Conservation (phyloP, 129 eudicot genomes). For the Erigeron canadensis region DNA sequence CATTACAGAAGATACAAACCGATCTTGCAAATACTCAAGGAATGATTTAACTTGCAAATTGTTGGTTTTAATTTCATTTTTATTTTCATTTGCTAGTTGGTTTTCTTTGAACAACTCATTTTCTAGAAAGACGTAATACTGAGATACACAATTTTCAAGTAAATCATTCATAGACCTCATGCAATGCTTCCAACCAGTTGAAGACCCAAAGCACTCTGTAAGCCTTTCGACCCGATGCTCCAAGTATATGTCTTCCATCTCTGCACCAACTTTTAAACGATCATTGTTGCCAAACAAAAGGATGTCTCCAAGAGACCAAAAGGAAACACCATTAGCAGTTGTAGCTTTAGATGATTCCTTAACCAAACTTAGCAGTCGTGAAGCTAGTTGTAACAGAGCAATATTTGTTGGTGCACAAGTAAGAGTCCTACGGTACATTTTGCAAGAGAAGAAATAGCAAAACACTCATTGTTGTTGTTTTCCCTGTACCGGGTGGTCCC, state of each 20-base stretch:
- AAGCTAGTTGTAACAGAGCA: background rate
- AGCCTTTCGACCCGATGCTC: too few relatives aligned
- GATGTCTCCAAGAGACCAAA: too few relatives aligned
- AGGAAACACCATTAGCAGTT: too few relatives aligned
- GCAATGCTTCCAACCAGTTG: background rate
- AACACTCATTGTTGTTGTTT: background rate
- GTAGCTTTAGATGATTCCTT: too few relatives aligned
- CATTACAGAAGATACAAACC: background rate
- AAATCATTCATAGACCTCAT: background rate
- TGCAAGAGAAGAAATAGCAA: background rate
- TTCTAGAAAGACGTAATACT: background rate
- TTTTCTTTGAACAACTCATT: background rate
- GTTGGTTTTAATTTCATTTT: background rate
- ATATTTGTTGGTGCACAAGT: conserved; percentile 2
- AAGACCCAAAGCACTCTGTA: too few relatives aligned
- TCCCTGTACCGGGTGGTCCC: conserved; percentile 4
- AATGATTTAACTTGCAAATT: background rate
- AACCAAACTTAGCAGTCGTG: too few relatives aligned
- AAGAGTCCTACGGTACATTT: background rate
- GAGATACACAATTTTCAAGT: background rate
- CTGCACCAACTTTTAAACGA: too few relatives aligned
- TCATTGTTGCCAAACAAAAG: too few relatives aligned
- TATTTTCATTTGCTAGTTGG: background rate
- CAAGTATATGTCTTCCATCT: too few relatives aligned
- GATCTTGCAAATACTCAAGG: background rate